Conservation (phyloP, 2,329 filamentous ascomycete genomes). For the Hypoxylon sp. region DNA sequence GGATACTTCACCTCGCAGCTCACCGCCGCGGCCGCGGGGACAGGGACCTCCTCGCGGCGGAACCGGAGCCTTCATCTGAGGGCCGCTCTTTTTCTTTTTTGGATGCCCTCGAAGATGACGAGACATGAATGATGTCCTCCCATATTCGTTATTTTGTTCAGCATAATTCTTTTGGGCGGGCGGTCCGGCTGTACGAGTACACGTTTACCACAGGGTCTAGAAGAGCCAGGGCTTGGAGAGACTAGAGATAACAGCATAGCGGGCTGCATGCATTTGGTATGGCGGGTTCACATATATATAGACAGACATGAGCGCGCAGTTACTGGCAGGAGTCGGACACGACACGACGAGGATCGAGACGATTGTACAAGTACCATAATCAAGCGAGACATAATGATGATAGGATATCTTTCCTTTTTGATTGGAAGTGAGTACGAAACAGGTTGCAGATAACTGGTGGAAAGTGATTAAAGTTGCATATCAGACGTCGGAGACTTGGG, state of each 20-base stretch:
- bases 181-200: constrained; percentile 23
- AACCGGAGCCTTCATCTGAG: constrained; percentile 27
- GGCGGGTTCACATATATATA: constrained; percentile 18
- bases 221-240: neutral
- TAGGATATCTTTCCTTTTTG: neutral
- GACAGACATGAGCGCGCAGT: constrained; percentile 19
- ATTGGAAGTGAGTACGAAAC: neutral
- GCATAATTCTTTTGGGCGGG: constrained; percentile 14
- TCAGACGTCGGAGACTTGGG: constrained; percentile 4
- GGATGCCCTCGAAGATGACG: too few species aligned
- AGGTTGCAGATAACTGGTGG: neutral
- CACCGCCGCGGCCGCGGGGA: constrained; percentile 36
- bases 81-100: constrained; percentile 2
- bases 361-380: constrained; percentile 29
- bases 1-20: constrained; percentile 27
- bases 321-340: constrained; percentile 22
- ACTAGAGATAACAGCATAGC: constrained; percentile 7
- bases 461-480: constrained; percentile 5
- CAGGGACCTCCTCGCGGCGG: constrained; percentile 29
- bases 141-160: constrained; percentile 36
- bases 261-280: constrained; percentile 15
- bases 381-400: neutral
- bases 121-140: constrained; percentile 40
- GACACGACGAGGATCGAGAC: constrained; percentile 7
- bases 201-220: constrained; percentile 8